These are phyloP conservation scores for Oemleria cerasiformis DNA, from an alignment of 306 rosid genomes.

Conservation along the genomic window DNA sequence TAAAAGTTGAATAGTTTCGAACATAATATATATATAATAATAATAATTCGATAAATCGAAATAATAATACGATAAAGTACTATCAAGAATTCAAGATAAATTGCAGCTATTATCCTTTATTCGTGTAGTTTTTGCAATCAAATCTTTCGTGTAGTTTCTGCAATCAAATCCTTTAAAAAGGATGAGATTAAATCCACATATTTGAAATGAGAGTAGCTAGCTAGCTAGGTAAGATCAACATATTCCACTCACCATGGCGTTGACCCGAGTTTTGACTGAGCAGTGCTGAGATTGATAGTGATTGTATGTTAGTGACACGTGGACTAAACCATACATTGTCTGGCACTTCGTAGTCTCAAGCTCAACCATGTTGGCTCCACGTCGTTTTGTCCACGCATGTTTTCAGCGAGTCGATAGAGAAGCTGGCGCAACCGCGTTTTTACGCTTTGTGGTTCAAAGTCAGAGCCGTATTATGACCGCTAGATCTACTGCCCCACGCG, in stretches of 20 bases:
- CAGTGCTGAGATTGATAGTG: not conserved
- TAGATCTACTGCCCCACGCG: not conserved
- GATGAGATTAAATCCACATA: too few relatives aligned
- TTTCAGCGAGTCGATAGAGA: slow-evolving; percentile 2
- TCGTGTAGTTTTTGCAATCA: too few relatives aligned
- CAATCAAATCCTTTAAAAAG: too few relatives aligned
- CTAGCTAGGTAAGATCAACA: too few relatives aligned
- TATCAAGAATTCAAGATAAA: too few relatives aligned
- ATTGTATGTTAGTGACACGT: not conserved
- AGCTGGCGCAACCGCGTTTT: slow-evolving; percentile 1
- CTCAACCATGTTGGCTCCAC: not conserved
- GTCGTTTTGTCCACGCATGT: not conserved
- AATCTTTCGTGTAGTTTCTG: too few relatives aligned
- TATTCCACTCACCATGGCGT: not conserved
- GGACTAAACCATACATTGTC: not conserved
- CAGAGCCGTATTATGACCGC: not conserved
- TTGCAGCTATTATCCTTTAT: too few relatives aligned
- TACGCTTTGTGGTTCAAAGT: not conserved
- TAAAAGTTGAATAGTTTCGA: too few relatives aligned
- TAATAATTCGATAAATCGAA: too few relatives aligned
- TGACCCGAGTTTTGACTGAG: not conserved
- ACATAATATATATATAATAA: too few relatives aligned
- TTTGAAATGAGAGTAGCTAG: not conserved
- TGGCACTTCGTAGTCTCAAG: not conserved
- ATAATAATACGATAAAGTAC: too few relatives aligned